phyloP scores from a whole-genome alignment of 257 asterid genomes.

The Datura wrightii region DNA sequence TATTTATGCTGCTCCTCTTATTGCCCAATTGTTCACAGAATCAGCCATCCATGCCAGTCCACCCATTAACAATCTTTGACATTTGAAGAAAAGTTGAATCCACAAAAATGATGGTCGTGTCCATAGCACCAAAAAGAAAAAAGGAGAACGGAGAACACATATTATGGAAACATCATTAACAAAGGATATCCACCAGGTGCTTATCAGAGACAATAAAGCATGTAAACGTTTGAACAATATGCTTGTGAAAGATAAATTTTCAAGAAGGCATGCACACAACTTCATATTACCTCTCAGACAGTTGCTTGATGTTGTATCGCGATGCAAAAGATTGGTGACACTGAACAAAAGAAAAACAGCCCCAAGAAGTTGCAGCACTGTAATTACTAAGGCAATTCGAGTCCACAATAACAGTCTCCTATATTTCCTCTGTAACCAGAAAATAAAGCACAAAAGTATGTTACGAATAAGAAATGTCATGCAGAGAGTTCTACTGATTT shows the following conservation, averaged over 20 bases:
- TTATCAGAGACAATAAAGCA: neutral
- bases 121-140: neutral
- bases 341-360: constrained; percentile 38
- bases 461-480: neutral
- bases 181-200: neutral
- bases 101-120: neutral
- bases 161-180: neutral
- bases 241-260: neutral
- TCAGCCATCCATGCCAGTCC: neutral
- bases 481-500: neutral
- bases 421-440: constrained; percentile 35
- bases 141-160: neutral
- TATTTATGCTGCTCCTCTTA: neutral
- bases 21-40: neutral
- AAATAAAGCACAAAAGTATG: neutral
- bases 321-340: constrained; percentile 25
- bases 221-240: neutral
- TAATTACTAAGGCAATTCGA: constrained; percentile 37
- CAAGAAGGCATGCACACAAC: constrained; percentile 19
- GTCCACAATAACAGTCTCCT: constrained; percentile 42
- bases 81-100: neutral
- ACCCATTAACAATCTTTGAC: constrained; percentile 10
- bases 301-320: constrained; percentile 29
- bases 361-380: constrained; percentile 39
- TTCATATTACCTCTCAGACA: constrained; percentile 38